Conservation (phyloP, 1,284 basidiomycete genomes). For the Cryptococcus sp. region DNA sequence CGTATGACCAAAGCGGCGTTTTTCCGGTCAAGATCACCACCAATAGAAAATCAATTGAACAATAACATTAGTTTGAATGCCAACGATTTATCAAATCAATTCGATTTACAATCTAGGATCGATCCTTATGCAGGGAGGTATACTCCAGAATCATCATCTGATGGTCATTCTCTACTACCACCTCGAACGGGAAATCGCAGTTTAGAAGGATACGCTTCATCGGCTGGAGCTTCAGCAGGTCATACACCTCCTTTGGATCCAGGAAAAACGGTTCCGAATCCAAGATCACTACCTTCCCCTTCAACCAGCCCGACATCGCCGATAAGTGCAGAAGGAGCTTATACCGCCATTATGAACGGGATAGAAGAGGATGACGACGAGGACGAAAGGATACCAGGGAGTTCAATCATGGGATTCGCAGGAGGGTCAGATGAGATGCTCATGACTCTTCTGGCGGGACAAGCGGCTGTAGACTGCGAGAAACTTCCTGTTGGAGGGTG, state of each 20-base stretch:
- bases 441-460: constrained; percentile 74
- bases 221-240: constrained; percentile 4
- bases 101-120: not conserved
- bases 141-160: constrained; percentile 1
- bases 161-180: not conserved
- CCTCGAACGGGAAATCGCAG: not conserved
- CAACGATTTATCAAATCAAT: constrained; percentile 7
- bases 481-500: constrained; percentile 67
- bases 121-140: not conserved
- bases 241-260: constrained; percentile 4
- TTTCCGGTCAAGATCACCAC: constrained; percentile 35
- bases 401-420: constrained; percentile 13
- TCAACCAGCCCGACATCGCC: not conserved
- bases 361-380: constrained; percentile 1
- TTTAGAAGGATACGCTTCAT: not conserved
- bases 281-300: not conserved
- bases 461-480: constrained; percentile 68
- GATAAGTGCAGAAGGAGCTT: not conserved
- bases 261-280: not conserved
- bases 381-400: constrained; percentile 6
- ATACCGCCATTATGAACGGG: not conserved
- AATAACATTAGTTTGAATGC: not conserved
- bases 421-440: constrained; percentile 64
- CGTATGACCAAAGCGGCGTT: constrained; percentile 38
- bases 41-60: constrained; percentile 11